Evolutionary conservation across 768 basidiomycete genomes (phyloP), one percentile per base, ranked within the genome.

Genomic region (Artomyces pyxidatus): DNA sequence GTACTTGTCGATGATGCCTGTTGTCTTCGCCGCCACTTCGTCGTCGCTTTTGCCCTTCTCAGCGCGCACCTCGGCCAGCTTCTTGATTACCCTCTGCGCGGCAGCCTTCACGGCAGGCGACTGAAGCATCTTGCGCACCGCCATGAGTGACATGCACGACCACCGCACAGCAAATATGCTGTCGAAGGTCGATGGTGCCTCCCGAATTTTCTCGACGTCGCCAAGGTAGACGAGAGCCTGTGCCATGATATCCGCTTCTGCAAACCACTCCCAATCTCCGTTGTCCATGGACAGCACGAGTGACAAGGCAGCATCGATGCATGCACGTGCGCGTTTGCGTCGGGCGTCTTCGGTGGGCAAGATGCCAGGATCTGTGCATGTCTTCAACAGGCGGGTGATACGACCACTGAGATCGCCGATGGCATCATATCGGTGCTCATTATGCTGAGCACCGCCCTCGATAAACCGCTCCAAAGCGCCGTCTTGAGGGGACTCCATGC

Each of bases 111-210:
- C 21, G 11, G 23, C 9, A 2, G 29, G n/a, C 11, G 27, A 27
- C 11, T 47, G 41, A 4, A 55, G 17, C 23, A 28, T 28, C 40
- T n/a, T 21, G 19, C 38, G 47, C 12, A 41, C 42, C 16, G 45
- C 26, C 32, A 54, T 43, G 19, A 54, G 37, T 3, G 49, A 29
- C 53, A 54, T 54, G 29, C 53, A 54, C 37, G 37, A 47, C 53
- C 53, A 47, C 17, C 49, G 45, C 11, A 28, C 41, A 0, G 45
- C 26, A 19, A 55, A 55, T n/a, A 45, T 37, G 16, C 23, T 19
- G n/a, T 55, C 47, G 41, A 28, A 38, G 25, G 29, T 42, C 2
- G 22, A 30, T 23, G 30, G 6, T 16, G 16, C 37, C 4, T 30
- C 38, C 4, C n/a, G 27, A 26, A 42, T 32, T 21, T 30, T 21